Conservation (phyloP, 169 alveolate genomes). For the Cryptosporidium felis region DNA sequence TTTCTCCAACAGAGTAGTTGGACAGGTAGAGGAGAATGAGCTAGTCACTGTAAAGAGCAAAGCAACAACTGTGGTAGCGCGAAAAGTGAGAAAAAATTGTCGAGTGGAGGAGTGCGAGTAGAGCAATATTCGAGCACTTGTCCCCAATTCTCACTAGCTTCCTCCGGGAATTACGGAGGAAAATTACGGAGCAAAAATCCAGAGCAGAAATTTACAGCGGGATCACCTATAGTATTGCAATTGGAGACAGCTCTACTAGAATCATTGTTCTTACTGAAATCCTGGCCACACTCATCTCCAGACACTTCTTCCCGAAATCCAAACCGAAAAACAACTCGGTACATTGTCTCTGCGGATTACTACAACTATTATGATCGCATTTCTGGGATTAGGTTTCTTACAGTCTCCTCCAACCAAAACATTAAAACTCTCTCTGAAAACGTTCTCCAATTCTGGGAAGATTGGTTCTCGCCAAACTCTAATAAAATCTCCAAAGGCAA, state of each 20-base stretch:
- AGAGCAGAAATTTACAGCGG: neutral
- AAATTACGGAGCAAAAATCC: too few species aligned
- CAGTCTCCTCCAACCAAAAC: slow-evolving; percentile 18
- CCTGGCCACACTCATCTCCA: neutral
- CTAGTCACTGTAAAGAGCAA: too few species aligned
- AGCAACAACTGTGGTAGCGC: too few species aligned
- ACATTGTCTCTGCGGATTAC: neutral
- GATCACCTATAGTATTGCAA: neutral
- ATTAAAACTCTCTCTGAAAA: neutral
- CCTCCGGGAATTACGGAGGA: too few species aligned
- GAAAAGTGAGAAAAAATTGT: too few species aligned
- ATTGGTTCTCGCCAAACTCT: neutral
- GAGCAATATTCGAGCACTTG: too few species aligned
- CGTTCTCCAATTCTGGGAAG: slow-evolving; percentile 14
- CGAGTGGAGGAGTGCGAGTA: too few species aligned
- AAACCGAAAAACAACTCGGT: slow-evolving; percentile 21
- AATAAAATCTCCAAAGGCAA: neutral
- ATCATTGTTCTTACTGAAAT: neutral
- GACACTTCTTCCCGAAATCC: slow-evolving; percentile 11
- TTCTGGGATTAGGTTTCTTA: neutral
- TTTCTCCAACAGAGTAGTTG: too few species aligned
- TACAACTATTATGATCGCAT: neutral
- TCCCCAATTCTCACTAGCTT: too few species aligned
- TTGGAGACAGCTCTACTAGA: neutral
- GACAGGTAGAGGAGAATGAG: too few species aligned